Percentiles rank a stretch among this genome's conserved stretches.
These are phyloP conservation scores for Galerina marginata DNA, from an alignment of 768 basidiomycete species.

Conservation along the genomic window DNA sequence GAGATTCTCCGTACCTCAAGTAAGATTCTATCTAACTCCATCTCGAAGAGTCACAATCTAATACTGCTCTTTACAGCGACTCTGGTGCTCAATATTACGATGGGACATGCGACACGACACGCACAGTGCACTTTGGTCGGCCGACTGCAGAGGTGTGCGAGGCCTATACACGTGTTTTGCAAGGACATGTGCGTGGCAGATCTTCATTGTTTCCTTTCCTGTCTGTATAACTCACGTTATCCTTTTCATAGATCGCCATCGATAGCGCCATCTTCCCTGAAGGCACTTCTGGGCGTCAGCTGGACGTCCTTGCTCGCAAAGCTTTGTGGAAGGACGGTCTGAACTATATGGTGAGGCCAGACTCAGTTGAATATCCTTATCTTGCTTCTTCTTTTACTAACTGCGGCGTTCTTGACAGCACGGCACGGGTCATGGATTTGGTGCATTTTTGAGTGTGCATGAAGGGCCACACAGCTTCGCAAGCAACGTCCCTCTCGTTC, in stretches of 20 bases:
- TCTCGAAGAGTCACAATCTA: conserved; percentile 8
- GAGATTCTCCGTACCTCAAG: conserved; percentile 88
- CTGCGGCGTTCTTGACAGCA: conserved; percentile 53
- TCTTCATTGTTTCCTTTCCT: conserved; percentile 22
- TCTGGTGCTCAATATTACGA: conserved; percentile 91
- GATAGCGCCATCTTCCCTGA: conserved; percentile 90
- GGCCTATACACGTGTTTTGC: conserved; percentile 93
- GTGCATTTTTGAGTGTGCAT: conserved; percentile 85
- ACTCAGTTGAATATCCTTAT: conserved; percentile 2
- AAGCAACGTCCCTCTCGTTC: conserved; percentile 67
- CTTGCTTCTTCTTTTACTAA: conserved; percentile 2
- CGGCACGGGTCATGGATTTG: conserved; percentile 92
- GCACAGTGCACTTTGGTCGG: conserved; percentile 87
- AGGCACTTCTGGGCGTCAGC: conserved; percentile 81
- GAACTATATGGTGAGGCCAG: conserved; percentile 71
- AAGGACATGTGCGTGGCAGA: conserved; percentile 82
- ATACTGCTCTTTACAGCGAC: conserved; percentile 57
- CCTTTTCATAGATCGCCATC: conserved; percentile 75
- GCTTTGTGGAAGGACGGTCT: conserved; percentile 87
- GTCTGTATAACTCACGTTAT: conserved; percentile 17
- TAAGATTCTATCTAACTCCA: conserved; percentile 41
- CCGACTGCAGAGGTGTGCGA: conserved; percentile 86
- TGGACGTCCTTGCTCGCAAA: conserved; percentile 90
- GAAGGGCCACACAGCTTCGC: conserved; percentile 86
- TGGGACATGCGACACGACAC: conserved; percentile 87